Conservation (phyloP, 768 basidiomycete genomes). For the Daedaleopsis sinensis region DNA sequence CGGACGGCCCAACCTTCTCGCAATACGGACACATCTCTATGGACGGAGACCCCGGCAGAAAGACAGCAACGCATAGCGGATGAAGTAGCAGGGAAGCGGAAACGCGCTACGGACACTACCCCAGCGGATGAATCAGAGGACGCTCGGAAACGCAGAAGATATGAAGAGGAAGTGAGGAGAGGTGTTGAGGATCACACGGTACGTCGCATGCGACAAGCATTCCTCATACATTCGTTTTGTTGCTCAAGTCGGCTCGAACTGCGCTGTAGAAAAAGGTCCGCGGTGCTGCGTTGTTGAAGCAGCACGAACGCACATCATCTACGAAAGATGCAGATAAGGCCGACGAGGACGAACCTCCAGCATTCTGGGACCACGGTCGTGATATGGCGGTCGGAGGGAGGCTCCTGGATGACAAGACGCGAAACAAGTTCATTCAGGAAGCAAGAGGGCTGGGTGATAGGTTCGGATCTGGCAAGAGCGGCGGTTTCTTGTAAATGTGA, state of each 20-base stretch:
- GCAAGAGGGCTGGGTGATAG: constrained; percentile 80
- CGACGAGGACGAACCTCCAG: constrained; percentile 57
- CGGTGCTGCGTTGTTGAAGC: constrained; percentile 31
- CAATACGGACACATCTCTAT: constrained; percentile 64
- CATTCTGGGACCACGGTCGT: constrained; percentile 89
- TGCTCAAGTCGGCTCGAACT: background rate
- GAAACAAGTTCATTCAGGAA: constrained; percentile 78
- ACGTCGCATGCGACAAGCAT: constrained; percentile 32
- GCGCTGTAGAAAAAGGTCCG: constrained; percentile 32
- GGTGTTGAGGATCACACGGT: constrained; percentile 85
- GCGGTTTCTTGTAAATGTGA: constrained; percentile 54
- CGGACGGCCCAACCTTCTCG: constrained; percentile 45
- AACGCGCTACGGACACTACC: constrained; percentile 61
- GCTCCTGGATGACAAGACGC: constrained; percentile 86
- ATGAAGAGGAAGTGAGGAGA: constrained; percentile 68
- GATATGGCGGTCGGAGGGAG: constrained; percentile 90
- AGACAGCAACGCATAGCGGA: constrained; percentile 90
- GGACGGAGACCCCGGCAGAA: constrained; percentile 98
- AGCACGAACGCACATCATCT: constrained; percentile 50
- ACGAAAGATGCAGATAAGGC: constrained; percentile 36
- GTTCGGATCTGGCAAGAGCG: constrained; percentile 75
- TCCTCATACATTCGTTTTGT: background rate
- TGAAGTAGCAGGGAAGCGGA: constrained; percentile 91
- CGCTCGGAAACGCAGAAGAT: constrained; percentile 56
- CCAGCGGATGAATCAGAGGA: constrained; percentile 47